phyloP scores from a whole-genome alignment of 345 rosid species.

The Rubroshorea leprosula region DNA sequence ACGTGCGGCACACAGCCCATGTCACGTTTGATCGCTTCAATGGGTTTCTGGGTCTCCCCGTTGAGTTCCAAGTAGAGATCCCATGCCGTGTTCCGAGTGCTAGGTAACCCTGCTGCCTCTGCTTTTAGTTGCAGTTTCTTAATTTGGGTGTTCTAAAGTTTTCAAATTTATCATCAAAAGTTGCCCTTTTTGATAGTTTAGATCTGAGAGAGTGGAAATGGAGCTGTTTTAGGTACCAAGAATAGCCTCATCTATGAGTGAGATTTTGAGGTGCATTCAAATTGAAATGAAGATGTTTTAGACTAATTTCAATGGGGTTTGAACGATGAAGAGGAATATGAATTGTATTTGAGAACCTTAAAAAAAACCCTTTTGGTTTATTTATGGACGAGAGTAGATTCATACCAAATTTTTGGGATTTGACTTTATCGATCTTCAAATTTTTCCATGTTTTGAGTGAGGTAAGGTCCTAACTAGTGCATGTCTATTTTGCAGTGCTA shows the following conservation, averaged over 20 bases:
- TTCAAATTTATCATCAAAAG: conserved; percentile 1
- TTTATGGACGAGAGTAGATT: background rate
- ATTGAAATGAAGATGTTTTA: conserved; percentile 6
- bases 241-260: conserved; percentile 10
- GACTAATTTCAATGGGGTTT: conserved; percentile 6
- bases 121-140: background rate
- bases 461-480: conserved; percentile 9
- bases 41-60: conserved; percentile 90
- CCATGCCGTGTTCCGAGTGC: conserved; percentile 95
- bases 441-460: background rate
- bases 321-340: background rate
- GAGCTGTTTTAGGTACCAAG: background rate
- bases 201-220: conserved; percentile 19
- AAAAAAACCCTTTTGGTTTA: background rate
- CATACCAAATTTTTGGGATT: background rate
- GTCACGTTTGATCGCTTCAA: conserved; percentile 93
- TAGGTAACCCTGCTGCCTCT: conserved; percentile 47
- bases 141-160: background rate
- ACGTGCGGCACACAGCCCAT: conserved; percentile 81
- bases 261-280: conserved; percentile 4
- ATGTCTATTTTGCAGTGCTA: conserved; percentile 52
- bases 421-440: background rate
- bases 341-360: conserved; percentile 2
- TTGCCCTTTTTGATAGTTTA: conserved; percentile 1
- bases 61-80: conserved; percentile 90